Evolutionary conservation across 1,284 basidiomycete species (phyloP), one percentile per base, ranked within the genome.

Genomic region (Leccinum subatratum): DNA sequence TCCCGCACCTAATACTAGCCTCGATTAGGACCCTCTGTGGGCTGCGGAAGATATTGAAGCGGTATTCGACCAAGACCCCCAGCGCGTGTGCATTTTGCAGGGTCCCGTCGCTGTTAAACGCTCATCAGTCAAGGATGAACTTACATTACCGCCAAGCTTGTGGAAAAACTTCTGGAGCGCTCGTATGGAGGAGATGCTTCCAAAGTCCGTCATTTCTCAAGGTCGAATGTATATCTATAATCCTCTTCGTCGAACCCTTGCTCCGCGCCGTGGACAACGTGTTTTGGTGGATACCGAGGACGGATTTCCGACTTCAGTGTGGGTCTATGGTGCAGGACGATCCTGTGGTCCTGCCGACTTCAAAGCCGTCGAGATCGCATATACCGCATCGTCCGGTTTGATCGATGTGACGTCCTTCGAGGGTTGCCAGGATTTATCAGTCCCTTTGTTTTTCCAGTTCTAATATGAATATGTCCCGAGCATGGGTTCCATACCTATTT

Each of bases 1-100:
- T 48, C 56, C 3, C 67, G 32, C 65, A 64, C 64, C 68, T 78
- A 28, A 79, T 62, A 4, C 7, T 57, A 62, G 48, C 9, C 63
- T 3, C 9, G 3, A 66, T 64, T 77, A 95, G 93, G 96, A 98
- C 79, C 98, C 96, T 18, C 87, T 98, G 6, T 98, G 96, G 96
- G 93, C 94, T 59, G 92, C 95, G 6, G 97, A 99, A 79, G 96
- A 99, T 77, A 95, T 99, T 72, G 96, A 99, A 70, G 96, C 95
- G 16, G 95, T 99, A 54, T 96, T 98, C 73, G 97, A 98, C 79
- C 95, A 96, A 80, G 96, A 98, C 78, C 94, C 96, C 37, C 94
- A 99, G 80, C 91, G 97, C 72, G 96, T 99, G 48, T 97, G 95
- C 77, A 97, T 99, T 73, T 86, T 99, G 62, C 96, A 98, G 79